Conservation (phyloP, 768 basidiomycete species). For the Lactarius indigo region DNA sequence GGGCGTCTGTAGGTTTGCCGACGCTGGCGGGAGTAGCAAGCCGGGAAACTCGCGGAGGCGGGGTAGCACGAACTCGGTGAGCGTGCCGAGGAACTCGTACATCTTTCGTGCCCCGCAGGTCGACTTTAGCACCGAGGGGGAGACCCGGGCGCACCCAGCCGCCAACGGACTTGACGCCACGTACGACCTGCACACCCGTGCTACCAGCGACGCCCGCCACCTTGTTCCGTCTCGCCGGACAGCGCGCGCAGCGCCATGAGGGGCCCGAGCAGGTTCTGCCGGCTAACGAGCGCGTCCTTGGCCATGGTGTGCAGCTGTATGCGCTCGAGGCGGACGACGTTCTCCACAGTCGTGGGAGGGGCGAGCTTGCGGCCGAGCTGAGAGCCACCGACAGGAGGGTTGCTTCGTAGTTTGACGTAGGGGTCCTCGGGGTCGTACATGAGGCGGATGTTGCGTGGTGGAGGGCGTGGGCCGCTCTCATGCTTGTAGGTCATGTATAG, state of each 20-base stretch:
- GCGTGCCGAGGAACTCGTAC: conserved; percentile 88
- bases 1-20: conserved; percentile 65
- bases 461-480: conserved; percentile 49
- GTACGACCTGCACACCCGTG: conserved; percentile 76
- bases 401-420: conserved; percentile 74
- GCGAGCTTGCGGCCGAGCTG: conserved; percentile 64
- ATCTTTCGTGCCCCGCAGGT: conserved; percentile 86
- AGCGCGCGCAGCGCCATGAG: conserved; percentile 86
- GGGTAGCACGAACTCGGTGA: conserved; percentile 94
- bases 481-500: conserved; percentile 96
- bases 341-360: conserved; percentile 61
- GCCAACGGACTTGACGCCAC: conserved; percentile 60
- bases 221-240: conserved; percentile 74
- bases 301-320: conserved; percentile 86
- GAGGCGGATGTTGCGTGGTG: conserved; percentile 57
- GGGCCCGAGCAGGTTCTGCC: conserved; percentile 71
- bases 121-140: conserved; percentile 86
- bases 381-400: conserved; percentile 68
- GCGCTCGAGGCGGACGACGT: conserved; percentile 72
- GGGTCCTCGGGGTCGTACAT: conserved; percentile 76
- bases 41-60: conserved; percentile 89
- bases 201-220: conserved; percentile 67
- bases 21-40: conserved; percentile 70
- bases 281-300: conserved; percentile 72
- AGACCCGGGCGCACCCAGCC: conserved; percentile 84